Evolutionary conservation across 2,329 filamentous ascomycete genomes (phyloP).

Genomic region (Talaromyces sp.): DNA sequence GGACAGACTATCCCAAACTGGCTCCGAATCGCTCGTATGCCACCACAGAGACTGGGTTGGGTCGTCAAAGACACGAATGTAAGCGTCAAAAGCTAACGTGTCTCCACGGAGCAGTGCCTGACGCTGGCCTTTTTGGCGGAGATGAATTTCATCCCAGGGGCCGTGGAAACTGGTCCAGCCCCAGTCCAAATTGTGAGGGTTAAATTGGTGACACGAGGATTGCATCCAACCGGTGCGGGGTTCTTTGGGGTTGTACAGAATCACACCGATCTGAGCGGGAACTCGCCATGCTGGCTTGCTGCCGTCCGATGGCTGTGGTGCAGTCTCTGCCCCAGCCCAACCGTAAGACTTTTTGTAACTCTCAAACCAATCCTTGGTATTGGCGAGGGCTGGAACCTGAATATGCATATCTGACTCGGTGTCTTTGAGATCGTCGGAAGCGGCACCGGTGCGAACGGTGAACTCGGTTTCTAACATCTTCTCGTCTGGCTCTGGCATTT

Average conservation of each 20-base stretch:
- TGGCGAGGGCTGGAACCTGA: constrained; percentile 21
- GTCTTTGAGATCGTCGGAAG: constrained; percentile 30
- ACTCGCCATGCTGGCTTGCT: constrained; percentile 36
- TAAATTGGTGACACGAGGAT: constrained; percentile 56
- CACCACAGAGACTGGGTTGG: constrained; percentile 58
- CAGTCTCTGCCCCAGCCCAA: constrained; percentile 12
- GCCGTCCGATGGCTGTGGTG: constrained; percentile 2
- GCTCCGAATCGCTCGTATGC: constrained; percentile 50
- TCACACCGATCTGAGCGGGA: constrained; percentile 57
- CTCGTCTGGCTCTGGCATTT: constrained; percentile 36
- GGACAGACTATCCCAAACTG: constrained; percentile 51
- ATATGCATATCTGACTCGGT: constrained; percentile 27
- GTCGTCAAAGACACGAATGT: constrained; percentile 57
- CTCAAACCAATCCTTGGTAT: constrained; percentile 27
- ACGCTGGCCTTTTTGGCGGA: constrained; percentile 53
- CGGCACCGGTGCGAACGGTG: constrained; percentile 32
- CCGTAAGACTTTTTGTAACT: constrained; percentile 24
- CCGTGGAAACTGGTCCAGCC: constrained; percentile 60
- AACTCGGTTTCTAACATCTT: constrained; percentile 35
- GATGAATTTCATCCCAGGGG: constrained; percentile 54
- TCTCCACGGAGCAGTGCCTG: constrained; percentile 57
- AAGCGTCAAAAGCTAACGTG: constrained; percentile 57
- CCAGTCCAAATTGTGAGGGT: constrained; percentile 55
- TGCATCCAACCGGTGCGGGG: constrained; percentile 54
- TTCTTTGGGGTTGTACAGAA: constrained; percentile 60